A percentile compares a stretch with the other conserved stretches of the same genome.
Conservation (phyloP, 768 basidiomycete genomes). For the Boletus subparvulus region DNA sequence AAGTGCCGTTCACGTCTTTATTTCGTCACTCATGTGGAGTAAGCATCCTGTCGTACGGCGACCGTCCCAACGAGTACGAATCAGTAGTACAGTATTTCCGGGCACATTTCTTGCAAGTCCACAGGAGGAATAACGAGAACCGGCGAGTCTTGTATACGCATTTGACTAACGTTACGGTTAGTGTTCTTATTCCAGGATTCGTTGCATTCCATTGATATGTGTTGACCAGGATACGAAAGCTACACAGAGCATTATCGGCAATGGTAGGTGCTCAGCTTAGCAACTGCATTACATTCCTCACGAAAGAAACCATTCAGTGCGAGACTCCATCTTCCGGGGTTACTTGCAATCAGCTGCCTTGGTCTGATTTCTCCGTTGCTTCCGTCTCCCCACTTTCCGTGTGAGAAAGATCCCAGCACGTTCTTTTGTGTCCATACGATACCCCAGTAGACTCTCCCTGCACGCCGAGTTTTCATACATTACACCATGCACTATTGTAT, state of each 20-base stretch:
- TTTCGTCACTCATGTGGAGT: slow-evolving; percentile 7
- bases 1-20: slow-evolving; percentile 24
- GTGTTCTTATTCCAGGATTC: slow-evolving; percentile 16
- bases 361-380: slow-evolving; percentile 41
- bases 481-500: slow-evolving; percentile 5
- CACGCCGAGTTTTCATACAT: slow-evolving; percentile 2
- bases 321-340: slow-evolving; percentile 74
- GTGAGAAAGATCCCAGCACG: neutral
- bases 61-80: slow-evolving; percentile 79
- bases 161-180: slow-evolving; percentile 76
- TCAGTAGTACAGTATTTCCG: slow-evolving; percentile 85
- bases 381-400: neutral
- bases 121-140: slow-evolving; percentile 76
- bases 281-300: neutral
- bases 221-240: slow-evolving; percentile 69
- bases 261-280: slow-evolving; percentile 48
- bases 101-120: slow-evolving; percentile 80
- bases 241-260: slow-evolving; percentile 80
- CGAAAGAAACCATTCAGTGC: slow-evolving; percentile 42
- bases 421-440: slow-evolving; percentile 12
- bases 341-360: slow-evolving; percentile 72
- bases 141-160: slow-evolving; percentile 80
- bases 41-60: slow-evolving; percentile 80
- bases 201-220: neutral
- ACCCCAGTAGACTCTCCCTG: neutral